Evolutionary conservation across 371 early-diverging fungal species (phyloP), one percentile per base, ranked within the genome.

Genomic region (Vairimorpha necatrix): DNA sequence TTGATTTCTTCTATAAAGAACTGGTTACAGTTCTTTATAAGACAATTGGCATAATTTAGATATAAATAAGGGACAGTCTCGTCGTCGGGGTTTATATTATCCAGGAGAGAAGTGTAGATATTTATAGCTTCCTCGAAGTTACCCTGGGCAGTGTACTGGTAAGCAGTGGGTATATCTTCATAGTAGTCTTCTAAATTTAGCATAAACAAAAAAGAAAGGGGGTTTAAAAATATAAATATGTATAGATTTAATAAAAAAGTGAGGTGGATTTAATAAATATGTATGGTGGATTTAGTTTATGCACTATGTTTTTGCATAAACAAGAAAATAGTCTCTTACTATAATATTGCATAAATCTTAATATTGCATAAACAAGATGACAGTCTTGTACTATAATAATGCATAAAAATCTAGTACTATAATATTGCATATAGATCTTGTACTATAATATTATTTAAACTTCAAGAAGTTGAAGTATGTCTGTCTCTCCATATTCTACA

Each of bases 21-120:
- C 39, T 63, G 34, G 38, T 54, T 58, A 13, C 67, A 50, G 46
- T 72, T 80, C 62, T 78, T 65, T 34, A 84, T 36, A 0, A 84
- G 69, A 46, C 70, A 48, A 54, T 69, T 71, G 1, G 84, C 76
- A 76, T 82, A 84, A 65, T 84, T 80, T 20, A 84, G n/a, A 46
- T 83, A 82, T 1, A 84, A 30, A 34, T 76, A 39, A 14, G 73
- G 63, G 26, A 75, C 42, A 26, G 56, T 67, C 16, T 65, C 70
- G 24, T 74, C 69, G 28, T 72, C 73, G 7, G 65, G 68, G 48
- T 72, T 39, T 39, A 81, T 39, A n/a, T 36, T 53, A 1, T 78
- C 39, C n/a, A 84, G 73, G 36, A 82, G 53, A 2, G 76, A 68
- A 11, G 54, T 50, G 67, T 82, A 84, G 56, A 79, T 71, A 18